Base-by-base conservation (phyloP, 345 rosid genomes). In the Eucalyptus lansdowneana region DNA sequence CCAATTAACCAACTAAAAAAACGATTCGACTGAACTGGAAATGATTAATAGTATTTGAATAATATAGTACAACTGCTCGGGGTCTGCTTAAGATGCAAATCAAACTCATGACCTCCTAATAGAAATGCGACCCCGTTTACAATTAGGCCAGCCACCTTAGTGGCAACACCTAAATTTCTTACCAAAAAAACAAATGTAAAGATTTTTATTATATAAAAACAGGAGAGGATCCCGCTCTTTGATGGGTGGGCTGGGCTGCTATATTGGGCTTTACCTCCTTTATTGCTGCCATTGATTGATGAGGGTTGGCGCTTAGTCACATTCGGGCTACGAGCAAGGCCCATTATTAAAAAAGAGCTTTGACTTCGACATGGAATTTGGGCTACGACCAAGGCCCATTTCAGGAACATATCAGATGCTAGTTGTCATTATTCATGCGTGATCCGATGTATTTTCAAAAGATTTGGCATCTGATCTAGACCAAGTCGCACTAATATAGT, bases 11-110 rank as follows among this genome's bases (percentile, higher is more conserved):
- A 0, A 69, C 3, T 34, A 0, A 5, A 34, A 69, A 34, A 34
- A 34, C 1, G 2, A 0, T 69, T 3, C 0, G 0, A 3, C 7
- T 3, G 0, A 9, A 1, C 2, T 0, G 4, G 2, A 69, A 27
- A 7, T 65, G 19, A 65, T 37, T 14, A n/a, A 65, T 29, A 2
- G 37, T 14, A 65, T 65, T 60, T 29, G 2, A 60, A 60, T 65
- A 4, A 31, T n/a, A 65, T 14, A 65, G 10, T 29, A 65, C 6
- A 65, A n/a, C 5, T 16, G 6, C 7, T n/a, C 3, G 0, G 9
- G 37, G 40, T n/a, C 0, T 14, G 19, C 37, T 65, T 14, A 65
- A 8, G 40, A n/a, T 65, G 76, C 6, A 0, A 65, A 14, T 65
- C 21, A n/a, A 65, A 65, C 76, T n/a, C 16, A 2, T 62, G 76